phyloP scores from a whole-genome alignment of 306 rosid genomes.

The Quercus engelmannii region DNA sequence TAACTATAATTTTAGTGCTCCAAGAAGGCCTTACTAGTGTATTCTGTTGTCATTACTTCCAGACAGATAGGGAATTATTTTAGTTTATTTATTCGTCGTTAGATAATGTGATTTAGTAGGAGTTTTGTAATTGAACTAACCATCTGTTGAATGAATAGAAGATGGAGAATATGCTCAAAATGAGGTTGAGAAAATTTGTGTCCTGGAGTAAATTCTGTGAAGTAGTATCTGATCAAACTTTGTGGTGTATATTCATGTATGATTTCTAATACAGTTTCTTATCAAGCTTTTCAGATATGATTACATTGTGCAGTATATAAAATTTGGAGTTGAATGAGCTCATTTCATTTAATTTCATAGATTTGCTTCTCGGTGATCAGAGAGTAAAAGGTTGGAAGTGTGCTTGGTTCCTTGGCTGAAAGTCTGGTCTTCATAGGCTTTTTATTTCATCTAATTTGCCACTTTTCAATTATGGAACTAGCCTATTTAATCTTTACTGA shows the following conservation, averaged over 20 bases:
- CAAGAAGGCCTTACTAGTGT: constrained; percentile 12
- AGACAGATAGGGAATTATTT: constrained; percentile 33
- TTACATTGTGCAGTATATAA: background rate
- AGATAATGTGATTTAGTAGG: constrained; percentile 28
- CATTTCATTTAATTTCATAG: too few species aligned
- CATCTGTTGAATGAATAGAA: constrained; percentile 22
- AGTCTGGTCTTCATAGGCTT: background rate
- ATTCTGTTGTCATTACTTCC: constrained; percentile 13
- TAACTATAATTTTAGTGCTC: constrained; percentile 25
- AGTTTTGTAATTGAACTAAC: constrained; percentile 28
- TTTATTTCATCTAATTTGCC: background rate
- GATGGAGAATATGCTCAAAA: constrained; percentile 1
- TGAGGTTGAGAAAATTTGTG: constrained; percentile 17
- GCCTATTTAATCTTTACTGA: background rate
- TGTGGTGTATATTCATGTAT: constrained; percentile 19
- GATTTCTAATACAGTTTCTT: background rate
- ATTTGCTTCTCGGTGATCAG: background rate
- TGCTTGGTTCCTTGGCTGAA: background rate
- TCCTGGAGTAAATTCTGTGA: constrained; percentile 1
- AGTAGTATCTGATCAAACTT: constrained; percentile 2
- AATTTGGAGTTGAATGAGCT: background rate
- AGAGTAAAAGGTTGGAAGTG: background rate
- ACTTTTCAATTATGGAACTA: background rate
- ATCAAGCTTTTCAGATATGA: background rate
- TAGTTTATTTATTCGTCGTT: constrained; percentile 15